Evolutionary conservation across 2,329 filamentous ascomycete species (phyloP).

Genomic region (Paraphoma chrysanthemicola): DNA sequence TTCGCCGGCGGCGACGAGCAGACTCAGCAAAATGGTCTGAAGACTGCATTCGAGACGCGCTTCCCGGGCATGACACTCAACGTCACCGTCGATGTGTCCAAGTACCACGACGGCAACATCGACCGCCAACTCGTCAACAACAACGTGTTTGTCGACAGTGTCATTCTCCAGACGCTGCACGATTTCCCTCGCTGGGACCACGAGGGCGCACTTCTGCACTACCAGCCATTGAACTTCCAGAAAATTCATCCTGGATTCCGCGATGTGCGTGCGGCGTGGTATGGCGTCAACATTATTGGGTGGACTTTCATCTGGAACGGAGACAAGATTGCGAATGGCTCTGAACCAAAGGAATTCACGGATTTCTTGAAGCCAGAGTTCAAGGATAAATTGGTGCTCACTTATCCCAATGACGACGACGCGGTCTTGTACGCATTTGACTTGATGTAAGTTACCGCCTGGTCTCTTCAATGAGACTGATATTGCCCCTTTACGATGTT

Average conservation of each 20-base stretch:
- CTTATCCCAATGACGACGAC: slow-evolving; percentile 66
- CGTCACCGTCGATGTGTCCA: slow-evolving; percentile 62
- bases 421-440: slow-evolving; percentile 61
- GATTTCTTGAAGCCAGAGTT: slow-evolving; percentile 58
- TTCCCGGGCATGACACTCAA: slow-evolving; percentile 62
- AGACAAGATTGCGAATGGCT: slow-evolving; percentile 7
- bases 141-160: slow-evolving; percentile 51
- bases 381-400: slow-evolving; percentile 62
- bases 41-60: slow-evolving; percentile 52
- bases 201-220: slow-evolving; percentile 57
- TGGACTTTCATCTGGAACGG: slow-evolving; percentile 49
- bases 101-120: slow-evolving; percentile 59
- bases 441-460: slow-evolving; percentile 46
- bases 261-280: slow-evolving; percentile 53
- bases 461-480: not conserved
- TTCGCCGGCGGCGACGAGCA: slow-evolving; percentile 60
- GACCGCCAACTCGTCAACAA: slow-evolving; percentile 54
- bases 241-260: slow-evolving; percentile 53
- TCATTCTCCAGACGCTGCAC: slow-evolving; percentile 59
- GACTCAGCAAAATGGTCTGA: slow-evolving; percentile 50
- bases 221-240: slow-evolving; percentile 57
- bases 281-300: slow-evolving; percentile 48
- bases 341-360: slow-evolving; percentile 47
- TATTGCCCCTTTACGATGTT: not conserved
- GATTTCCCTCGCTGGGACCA: slow-evolving; percentile 61